phyloP scores from a whole-genome alignment of 2,329 filamentous ascomycete genomes.

The Didymella keratinophila region DNA sequence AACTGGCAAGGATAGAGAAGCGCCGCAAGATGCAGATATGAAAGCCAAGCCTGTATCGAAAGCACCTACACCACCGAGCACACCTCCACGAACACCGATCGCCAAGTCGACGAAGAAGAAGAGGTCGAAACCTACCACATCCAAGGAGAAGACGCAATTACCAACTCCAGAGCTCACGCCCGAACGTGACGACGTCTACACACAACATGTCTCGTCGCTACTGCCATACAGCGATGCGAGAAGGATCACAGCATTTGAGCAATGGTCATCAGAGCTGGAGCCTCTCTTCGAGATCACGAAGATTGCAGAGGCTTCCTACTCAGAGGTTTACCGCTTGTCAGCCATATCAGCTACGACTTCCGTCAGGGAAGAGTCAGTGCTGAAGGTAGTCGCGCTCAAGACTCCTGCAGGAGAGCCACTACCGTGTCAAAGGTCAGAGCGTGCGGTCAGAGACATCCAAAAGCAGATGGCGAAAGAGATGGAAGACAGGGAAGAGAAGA shows the following conservation, averaged over 20 bases:
- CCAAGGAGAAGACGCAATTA: constrained; percentile 21
- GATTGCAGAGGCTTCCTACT: constrained; percentile 71
- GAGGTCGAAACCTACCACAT: constrained; percentile 22
- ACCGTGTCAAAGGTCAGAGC: constrained; percentile 41
- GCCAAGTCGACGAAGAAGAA: constrained; percentile 18
- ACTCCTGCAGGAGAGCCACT: constrained; percentile 46
- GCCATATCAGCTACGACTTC: constrained; percentile 37
- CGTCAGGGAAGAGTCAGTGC: constrained; percentile 54
- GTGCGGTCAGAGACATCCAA: constrained; percentile 58
- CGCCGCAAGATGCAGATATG: background rate
- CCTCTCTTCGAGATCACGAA: constrained; percentile 62
- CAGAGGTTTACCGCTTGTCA: constrained; percentile 69
- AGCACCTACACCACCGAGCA: constrained; percentile 3
- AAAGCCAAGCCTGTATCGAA: background rate
- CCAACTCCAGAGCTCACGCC: constrained; percentile 34
- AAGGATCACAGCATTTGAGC: constrained; percentile 45
- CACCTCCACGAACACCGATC: constrained; percentile 16
- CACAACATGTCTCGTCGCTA: constrained; percentile 36
- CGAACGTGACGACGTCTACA: constrained; percentile 37
- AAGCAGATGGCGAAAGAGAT: constrained; percentile 43
- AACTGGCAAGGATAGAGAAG: background rate
- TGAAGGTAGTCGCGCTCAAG: constrained; percentile 55
- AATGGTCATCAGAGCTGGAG: constrained; percentile 54
- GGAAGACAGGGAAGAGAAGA: constrained; percentile 48
- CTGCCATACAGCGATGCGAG: constrained; percentile 41